Evolutionary conservation across 192 early-diverging fungal genomes (phyloP), one percentile per base, ranked within the genome.

Genomic region (Podila verticillata): DNA sequence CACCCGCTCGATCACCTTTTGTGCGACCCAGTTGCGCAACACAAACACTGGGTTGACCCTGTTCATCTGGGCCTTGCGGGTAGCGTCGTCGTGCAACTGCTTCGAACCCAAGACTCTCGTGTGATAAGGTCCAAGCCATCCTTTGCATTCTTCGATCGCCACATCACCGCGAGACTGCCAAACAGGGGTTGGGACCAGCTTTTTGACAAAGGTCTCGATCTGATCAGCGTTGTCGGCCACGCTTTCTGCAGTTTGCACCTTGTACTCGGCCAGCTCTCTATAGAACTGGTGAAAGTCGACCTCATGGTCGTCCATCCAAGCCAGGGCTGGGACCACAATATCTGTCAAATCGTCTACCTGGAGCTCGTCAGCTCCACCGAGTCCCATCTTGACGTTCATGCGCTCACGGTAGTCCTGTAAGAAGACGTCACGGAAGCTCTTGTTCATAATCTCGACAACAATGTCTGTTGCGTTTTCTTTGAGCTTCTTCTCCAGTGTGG

Each of bases 201-300:
- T 68, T 57, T 61, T 57, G 61, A 80, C 83, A 39, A 70, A 82
- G 26, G 61, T 4, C n/a, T 58, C 54, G 9, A 56, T 68, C 6
- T 71, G 63, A 0, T 61, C 67, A 49, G 67, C 61, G 47, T 63
- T 81, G 19, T 82, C 72, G 4, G 48, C 31, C 5, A 81, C 83
- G 5, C 59, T 68, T 0, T 62, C 61, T 2, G 36, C 26, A 3
- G 68, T 70, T 48, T 83, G 75, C 7, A 81, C 82, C 48, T 83
- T 81, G 58, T 86, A 87, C 19, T 88, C 72, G 51, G 90, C 87
- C 8, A 97, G 70, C 0, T 86, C 63, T 17, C 96, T 85, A 85
- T 94, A 93, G 74, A 95, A 93, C 65, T 85, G 70, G 2, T 92
- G 89, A 66, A 94, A 95, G 73, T 97, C 95, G 1, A 91, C 85